Base-by-base conservation (phyloP, 2,329 filamentous ascomycete species). In the Byssothecium circinans region DNA sequence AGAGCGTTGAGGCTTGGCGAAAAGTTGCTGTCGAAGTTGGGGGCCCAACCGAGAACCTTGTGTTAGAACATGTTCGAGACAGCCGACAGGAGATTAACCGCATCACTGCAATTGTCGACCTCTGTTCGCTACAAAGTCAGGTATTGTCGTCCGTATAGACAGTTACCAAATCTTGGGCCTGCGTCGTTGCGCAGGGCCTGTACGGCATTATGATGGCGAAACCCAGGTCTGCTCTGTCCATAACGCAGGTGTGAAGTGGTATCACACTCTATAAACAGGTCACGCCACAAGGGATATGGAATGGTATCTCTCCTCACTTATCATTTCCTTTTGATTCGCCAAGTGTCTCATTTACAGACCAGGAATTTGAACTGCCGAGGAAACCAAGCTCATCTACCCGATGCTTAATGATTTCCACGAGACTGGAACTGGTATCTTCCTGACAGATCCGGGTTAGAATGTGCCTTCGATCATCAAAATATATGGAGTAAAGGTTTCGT, bases 101-200 rank as follows among this genome's bases (percentile, higher is more conserved):
- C 18, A 57, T 68, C 37, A 50, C 42, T 23, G 53, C 56, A 6
- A 58, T 69, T 36, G 55, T 67, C 1, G 61, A 68, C 23, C 45
- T 67, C 15, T 65, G 56, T 33, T 63, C 61, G 8, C 35, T 68
- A 23, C 65, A 66, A 40, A 62, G 60, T 19, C 60, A 57, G 37
- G 54, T 67, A 1, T 43, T 65, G 14, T 44, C 38, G n/a, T 54
- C 49, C 33, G 38, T 29, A 8, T 53, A 49, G 37, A 32, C 17
- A 48, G 14, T 17, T 1, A 40, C 2, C 14, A 32, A 19, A 29
- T 4, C 18, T 36, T 12, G 10, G 5, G 14, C 7, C 33, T 20
- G 33, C 35, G 23, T 30, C 29, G 29, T 22, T 27, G 27, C 35
- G 35, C 41, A 35, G 19, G 23, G 4, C 20, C 34, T 25, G 32